These are phyloP conservation scores for Tulasnella sp. DNA, from an alignment of 768 basidiomycete genomes.

Conservation along the genomic window DNA sequence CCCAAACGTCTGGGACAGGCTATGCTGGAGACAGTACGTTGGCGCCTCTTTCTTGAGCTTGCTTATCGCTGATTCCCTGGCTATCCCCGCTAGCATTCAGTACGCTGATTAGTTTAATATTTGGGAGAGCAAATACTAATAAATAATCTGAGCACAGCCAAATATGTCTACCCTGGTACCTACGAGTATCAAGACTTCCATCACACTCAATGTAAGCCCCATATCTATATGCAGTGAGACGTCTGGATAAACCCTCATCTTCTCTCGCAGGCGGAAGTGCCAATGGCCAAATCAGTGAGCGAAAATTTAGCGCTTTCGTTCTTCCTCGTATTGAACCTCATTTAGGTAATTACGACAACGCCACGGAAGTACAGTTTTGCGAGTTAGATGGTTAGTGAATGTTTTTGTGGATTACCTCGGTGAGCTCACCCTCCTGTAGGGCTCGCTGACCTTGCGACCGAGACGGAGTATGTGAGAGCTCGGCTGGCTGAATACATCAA, in stretches of 20 bases:
- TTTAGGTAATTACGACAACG: slow-evolving; percentile 17
- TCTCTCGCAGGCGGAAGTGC: slow-evolving; percentile 17
- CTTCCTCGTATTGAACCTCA: too few relatives aligned
- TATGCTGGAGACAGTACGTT: slow-evolving; percentile 20
- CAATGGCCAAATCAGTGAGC: background rate
- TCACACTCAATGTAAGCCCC: slow-evolving; percentile 38
- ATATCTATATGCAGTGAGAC: too few relatives aligned
- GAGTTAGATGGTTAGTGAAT: slow-evolving; percentile 14
- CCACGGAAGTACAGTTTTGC: slow-evolving; percentile 9
- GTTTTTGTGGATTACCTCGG: background rate
- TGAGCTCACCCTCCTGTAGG: background rate
- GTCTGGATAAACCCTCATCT: slow-evolving; percentile 19
- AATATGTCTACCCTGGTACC: slow-evolving; percentile 23
- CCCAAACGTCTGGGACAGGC: slow-evolving; percentile 18
- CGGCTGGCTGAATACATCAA: slow-evolving; percentile 47
- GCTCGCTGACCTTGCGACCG: slow-evolving; percentile 42
- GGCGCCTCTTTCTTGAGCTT: background rate
- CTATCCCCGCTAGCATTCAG: background rate
- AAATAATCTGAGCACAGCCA: slow-evolving; percentile 1
- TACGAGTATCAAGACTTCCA: slow-evolving; percentile 42
- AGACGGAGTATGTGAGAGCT: slow-evolving; percentile 48
- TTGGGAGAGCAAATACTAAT: too few relatives aligned
- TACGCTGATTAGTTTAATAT: too few relatives aligned
- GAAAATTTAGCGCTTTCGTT: too few relatives aligned
- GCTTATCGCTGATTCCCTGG: background rate